Evolutionary conservation across 306 rosid genomes (phyloP).

Genomic region (Rosa multiflora): DNA sequence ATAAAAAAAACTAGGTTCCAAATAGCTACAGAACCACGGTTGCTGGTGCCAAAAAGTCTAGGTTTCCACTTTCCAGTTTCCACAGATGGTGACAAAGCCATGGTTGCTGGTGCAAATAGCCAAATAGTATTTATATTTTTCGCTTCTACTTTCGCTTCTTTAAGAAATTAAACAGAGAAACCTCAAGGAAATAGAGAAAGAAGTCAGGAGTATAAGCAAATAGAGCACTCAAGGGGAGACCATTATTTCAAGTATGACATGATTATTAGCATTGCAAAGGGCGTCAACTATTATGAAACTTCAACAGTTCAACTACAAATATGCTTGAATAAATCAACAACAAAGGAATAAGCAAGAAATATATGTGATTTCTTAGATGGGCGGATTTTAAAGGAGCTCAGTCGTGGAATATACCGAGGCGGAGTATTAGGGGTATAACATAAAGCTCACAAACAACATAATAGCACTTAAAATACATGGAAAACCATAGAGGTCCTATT

Average conservation of each 20-base stretch:
- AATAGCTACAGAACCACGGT: background rate
- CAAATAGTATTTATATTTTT: no score
- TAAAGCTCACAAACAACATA: background rate
- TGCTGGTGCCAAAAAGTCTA: background rate
- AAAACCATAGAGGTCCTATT: no score
- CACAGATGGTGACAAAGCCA: background rate
- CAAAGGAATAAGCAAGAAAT: background rate
- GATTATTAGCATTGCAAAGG: no score
- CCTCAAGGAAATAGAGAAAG: background rate
- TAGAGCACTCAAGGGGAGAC: no score
- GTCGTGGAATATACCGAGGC: background rate
- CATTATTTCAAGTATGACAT: background rate
- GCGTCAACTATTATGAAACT: background rate
- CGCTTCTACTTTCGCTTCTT: no score
- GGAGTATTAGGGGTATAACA: background rate
- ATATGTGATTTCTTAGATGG: background rate
- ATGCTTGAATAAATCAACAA: background rate
- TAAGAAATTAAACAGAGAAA: background rate
- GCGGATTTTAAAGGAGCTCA: background rate
- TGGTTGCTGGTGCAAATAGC: no score
- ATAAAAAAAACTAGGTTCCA: no score
- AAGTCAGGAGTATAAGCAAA: background rate
- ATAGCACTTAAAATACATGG: background rate
- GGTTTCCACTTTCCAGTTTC: no score
- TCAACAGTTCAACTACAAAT: no score